Percentiles rank a stretch among this genome's conserved stretches.
Conservation (phyloP, 148 eudicot genomes). For the Dianthus caryophyllus region DNA sequence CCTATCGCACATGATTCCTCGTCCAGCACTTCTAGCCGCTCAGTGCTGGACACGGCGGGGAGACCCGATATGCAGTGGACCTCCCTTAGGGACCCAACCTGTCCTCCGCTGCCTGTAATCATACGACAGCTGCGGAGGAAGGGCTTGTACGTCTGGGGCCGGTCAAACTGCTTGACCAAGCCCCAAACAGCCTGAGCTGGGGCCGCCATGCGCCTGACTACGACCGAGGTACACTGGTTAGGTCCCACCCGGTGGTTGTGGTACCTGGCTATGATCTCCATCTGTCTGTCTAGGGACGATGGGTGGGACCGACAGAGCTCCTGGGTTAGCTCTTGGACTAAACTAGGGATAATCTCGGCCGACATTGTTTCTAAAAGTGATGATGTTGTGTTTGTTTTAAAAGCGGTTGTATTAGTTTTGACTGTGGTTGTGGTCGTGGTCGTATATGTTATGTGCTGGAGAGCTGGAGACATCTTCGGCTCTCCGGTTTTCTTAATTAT, state of each 20-base stretch:
- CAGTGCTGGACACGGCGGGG: slow-evolving; percentile 74
- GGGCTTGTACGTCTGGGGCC: slow-evolving; percentile 72
- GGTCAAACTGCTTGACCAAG: slow-evolving; percentile 59
- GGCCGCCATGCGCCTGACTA: slow-evolving; percentile 43
- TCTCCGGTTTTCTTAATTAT: too few relatives aligned
- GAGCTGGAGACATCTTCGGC: slow-evolving; percentile 46
- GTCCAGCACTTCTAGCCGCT: slow-evolving; percentile 71
- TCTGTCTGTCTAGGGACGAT: slow-evolving; percentile 15
- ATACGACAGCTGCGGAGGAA: slow-evolving; percentile 65
- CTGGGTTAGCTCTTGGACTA: slow-evolving; percentile 21
- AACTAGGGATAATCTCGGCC: slow-evolving; percentile 23
- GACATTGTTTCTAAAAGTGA: neutral
- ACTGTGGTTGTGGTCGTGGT: slow-evolving; percentile 15
- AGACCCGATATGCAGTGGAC: slow-evolving; percentile 76
- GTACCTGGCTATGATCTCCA: slow-evolving; percentile 24
- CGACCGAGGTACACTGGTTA: slow-evolving; percentile 52
- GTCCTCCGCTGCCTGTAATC: slow-evolving; percentile 46
- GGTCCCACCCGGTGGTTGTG: slow-evolving; percentile 50
- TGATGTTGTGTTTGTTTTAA: neutral
- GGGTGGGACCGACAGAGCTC: slow-evolving; percentile 28
- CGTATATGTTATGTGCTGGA: slow-evolving; percentile 32
- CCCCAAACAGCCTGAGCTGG: slow-evolving; percentile 52
- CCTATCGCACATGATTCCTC: slow-evolving; percentile 59
- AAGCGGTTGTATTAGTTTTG: neutral
- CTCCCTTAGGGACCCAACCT: slow-evolving; percentile 59